Base-by-base conservation (phyloP, 129 eudicot species). In the Deinandra increscens region DNA sequence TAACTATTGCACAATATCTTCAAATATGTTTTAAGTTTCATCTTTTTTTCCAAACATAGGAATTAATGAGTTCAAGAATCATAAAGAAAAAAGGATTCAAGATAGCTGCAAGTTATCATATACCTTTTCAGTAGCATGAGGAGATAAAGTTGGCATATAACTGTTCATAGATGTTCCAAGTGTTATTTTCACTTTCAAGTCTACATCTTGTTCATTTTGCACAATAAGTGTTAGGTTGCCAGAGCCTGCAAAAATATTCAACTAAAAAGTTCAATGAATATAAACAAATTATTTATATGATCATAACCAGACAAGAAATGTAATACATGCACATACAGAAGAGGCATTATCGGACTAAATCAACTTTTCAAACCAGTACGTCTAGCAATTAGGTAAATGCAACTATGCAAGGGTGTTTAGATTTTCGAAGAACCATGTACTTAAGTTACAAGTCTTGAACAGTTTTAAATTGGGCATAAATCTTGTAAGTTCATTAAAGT, bases 171-270 rank as follows among this genome's bases (percentile, higher is more conserved):
- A n/a, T n/a, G n/a, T n/a, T n/a, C 53, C 74, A 38, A 26, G 37
- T 6, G 71, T 53, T 22, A 77, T 54, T 18, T 61, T 77, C 6
- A 61, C 71, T 50, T 69, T 77, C 71, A 69, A 41, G 65, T 64
- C 59, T 1, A 17, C 26, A 51, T 50, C 64, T 69, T 19, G 64
- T 69, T 77, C 60, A 69, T 77, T 77, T 69, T 41, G 50, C 31
- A 77, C 71, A 18, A 69, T 5, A 69, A 77, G 76, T 38, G 66
- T 61, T 63, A 77, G 10, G 15, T 69, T 77, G 22, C 62, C 51
- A 19, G 76, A 60, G 64, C 66, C 81, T 77, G 71, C 33, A 58
- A 12, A 58, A 13, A 29, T 12, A 29, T 13, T 58, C 41, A 58
- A 29, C 64, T 5, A 15, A 6, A 5, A 58, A 12, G 39, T 29